These are phyloP conservation scores for Starmerella scarabaei DNA, from an alignment of 805 yeast genomes.

Conservation along the genomic window DNA sequence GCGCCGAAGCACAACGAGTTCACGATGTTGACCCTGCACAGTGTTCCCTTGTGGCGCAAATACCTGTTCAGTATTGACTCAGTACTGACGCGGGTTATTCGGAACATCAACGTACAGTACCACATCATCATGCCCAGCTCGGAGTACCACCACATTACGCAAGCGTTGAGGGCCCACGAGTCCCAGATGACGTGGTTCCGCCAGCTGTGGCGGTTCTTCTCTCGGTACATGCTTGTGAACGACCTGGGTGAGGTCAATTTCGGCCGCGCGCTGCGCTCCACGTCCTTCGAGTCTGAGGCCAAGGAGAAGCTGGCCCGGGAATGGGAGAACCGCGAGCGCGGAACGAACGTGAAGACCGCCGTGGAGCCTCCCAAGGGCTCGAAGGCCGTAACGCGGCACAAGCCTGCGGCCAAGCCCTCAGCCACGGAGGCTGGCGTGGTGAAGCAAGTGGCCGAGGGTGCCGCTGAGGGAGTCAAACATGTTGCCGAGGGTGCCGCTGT, in stretches of 20 bases:
- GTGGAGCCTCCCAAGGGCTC: constrained; percentile 1
- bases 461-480: too few species aligned
- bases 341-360: constrained; percentile 4
- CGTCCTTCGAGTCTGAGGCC: constrained; percentile 2
- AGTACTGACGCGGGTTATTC: constrained; percentile 19
- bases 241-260: constrained; percentile 29
- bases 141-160: constrained; percentile 31
- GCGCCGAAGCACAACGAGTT: constrained; percentile 7
- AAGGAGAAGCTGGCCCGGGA: background rate
- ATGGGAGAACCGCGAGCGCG: background rate
- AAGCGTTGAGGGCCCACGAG: constrained; percentile 75
- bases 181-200: constrained; percentile 95
- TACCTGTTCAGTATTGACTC: constrained; percentile 28
- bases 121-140: constrained; percentile 15
- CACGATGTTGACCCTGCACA: constrained; percentile 24
- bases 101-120: constrained; percentile 9
- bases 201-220: constrained; percentile 68
- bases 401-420: too few species aligned
- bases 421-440: too few species aligned
- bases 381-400: constrained; percentile 9
- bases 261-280: constrained; percentile 6
- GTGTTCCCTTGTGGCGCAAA: constrained; percentile 29
- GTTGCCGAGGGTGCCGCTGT: too few species aligned
- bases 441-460: too few species aligned
- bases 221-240: constrained; percentile 67